phyloP scores from a whole-genome alignment of 2,329 filamentous ascomycete species.

The Stachybotrys elegans region DNA sequence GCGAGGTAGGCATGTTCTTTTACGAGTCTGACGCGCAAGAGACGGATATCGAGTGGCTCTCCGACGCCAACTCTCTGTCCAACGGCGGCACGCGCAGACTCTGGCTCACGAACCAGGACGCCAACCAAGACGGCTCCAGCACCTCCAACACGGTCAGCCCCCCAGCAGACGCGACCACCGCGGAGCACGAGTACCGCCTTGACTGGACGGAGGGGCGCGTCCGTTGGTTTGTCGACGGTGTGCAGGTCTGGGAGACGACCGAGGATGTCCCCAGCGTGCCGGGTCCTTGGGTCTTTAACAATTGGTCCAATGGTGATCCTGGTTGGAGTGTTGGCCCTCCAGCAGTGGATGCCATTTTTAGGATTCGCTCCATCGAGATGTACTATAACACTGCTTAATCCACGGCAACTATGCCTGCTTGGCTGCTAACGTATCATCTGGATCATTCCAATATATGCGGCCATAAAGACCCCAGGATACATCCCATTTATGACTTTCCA shows the following conservation, averaged over 20 bases:
- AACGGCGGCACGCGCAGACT: slow-evolving; percentile 18
- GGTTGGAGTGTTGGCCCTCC: slow-evolving; percentile 24
- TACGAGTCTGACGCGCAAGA: slow-evolving; percentile 21
- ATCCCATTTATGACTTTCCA: no score
- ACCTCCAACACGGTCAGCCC: slow-evolving; percentile 11
- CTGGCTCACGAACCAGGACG: slow-evolving; percentile 26
- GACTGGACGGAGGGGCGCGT: slow-evolving; percentile 22
- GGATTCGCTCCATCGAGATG: slow-evolving; percentile 22
- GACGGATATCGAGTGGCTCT: slow-evolving; percentile 27
- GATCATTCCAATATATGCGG: no score
- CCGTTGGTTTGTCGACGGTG: slow-evolving; percentile 20
- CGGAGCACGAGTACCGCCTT: slow-evolving; percentile 25
- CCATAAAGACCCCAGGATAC: no score
- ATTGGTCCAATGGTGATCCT: slow-evolving; percentile 25
- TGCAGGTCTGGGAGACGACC: slow-evolving; percentile 18
- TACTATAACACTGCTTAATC: slow-evolving; percentile 24
- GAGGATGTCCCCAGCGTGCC: slow-evolving; percentile 17
- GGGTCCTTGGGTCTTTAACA: slow-evolving; percentile 24
- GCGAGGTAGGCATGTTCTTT: slow-evolving; percentile 21
- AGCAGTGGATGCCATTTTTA: slow-evolving; percentile 19
- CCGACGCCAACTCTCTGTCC: slow-evolving; percentile 18
- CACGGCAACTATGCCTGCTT: no score
- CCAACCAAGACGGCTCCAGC: slow-evolving; percentile 13
- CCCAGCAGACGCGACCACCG: slow-evolving; percentile 15
- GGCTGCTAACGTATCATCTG: no score